Base-by-base conservation (phyloP, 139 green algal species). In the Picochlorum sp. region DNA sequence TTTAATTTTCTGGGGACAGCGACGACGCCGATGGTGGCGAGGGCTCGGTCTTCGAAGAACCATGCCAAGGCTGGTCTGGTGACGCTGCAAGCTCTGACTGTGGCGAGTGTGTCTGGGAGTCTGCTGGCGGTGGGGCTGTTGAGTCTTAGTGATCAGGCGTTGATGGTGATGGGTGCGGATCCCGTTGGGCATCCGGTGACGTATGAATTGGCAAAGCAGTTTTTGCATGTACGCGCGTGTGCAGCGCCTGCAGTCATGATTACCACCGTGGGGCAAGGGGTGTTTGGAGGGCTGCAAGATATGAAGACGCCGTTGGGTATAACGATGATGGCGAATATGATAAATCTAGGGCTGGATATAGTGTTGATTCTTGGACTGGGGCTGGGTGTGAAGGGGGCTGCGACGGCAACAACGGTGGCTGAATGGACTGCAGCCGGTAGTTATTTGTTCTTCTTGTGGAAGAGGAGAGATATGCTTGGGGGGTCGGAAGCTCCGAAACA, bases 1-100 rank as follows among this genome's bases (percentile, higher is more conserved):
- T 91, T 89, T 69, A 88, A 86, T 72, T 91, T 89, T 61, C 61
- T 91, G 13, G 77, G 69, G 10, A 85, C 73, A 9, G 79, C 82
- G 18, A 88, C 75, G n/a, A 88, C 84, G 3, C 83, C 83, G 6
- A 50, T 83, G 31, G 66, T 91, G 13, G 82, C 82, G 2, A 10
- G 65, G 7, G 70, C 82, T 14, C 33, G 78, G 12, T 61, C 70
- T 2, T 29, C 37, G 6, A 63, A 64, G 7, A 67, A 88, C 50
- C 59, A 45, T 0, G 41, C 72, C 31, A 53, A 56, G 2, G 59
- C 41, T 31, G 45, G 59, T 22, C 25, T 50, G 29, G 43, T 66
- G 1, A 55, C 56, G 1, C 37, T 62, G 29, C 74, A 85, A 49
- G 79, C 73, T 0, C 50, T 73, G 3, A 28, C 45, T 10, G 35